Percentiles rank a stretch among this genome's conserved stretches.
Conservation (phyloP, 2,329 filamentous ascomycete species). For the Ophiognomonia clavigignenti-juglandacearum region DNA sequence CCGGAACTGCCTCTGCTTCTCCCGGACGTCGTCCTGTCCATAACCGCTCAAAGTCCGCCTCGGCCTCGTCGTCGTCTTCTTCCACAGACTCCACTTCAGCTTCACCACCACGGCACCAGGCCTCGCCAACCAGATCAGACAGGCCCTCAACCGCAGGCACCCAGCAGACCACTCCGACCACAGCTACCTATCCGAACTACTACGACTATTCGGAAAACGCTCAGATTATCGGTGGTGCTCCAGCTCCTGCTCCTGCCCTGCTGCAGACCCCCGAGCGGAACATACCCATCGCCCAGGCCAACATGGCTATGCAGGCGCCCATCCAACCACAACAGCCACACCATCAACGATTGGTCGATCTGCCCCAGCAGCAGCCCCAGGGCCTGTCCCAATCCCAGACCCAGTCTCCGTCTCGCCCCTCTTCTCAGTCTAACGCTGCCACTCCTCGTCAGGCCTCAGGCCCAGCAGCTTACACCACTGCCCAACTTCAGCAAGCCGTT, state of each 20-base stretch:
- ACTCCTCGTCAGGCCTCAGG: not conserved
- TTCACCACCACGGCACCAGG: not conserved
- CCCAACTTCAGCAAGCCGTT: not conserved
- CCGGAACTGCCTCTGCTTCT: not conserved
- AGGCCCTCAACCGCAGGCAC: not conserved
- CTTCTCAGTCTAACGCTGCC: not conserved
- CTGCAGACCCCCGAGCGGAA: not conserved
- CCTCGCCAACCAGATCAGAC: not conserved
- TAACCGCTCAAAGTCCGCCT: not conserved
- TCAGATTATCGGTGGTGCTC: not conserved
- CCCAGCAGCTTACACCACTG: not conserved
- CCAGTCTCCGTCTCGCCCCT: not conserved
- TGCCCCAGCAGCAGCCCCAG: not conserved
- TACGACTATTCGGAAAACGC: conserved; percentile 13
- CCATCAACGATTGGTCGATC: conserved; percentile 4
- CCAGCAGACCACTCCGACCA: not conserved
- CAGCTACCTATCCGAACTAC: conserved; percentile 11
- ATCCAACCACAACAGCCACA: conserved; percentile 11
- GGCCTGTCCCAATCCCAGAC: not conserved
- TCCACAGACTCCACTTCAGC: too few relatives aligned
- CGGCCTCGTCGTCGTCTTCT: conserved; percentile 6
- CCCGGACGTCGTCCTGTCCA: not conserved
- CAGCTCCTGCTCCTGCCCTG: not conserved
- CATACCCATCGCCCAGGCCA: conserved; percentile 10
- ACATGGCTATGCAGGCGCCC: conserved; percentile 17